Conservation (phyloP, 2,329 filamentous ascomycete species). For the Zymoseptoria crescenta region DNA sequence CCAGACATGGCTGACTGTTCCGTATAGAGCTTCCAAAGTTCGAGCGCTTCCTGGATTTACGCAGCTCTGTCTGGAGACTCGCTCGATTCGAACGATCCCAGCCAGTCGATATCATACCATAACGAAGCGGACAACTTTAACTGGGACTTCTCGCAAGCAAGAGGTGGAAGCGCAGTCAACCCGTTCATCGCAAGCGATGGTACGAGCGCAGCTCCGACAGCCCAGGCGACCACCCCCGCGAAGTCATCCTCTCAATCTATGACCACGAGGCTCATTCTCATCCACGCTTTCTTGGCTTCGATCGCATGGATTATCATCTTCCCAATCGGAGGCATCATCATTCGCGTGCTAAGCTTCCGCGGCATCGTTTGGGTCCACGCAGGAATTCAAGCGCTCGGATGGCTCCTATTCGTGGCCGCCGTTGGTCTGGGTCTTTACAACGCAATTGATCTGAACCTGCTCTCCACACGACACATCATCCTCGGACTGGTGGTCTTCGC, state of each 20-base stretch:
- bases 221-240: conserved; percentile 3
- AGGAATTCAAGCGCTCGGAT: conserved; percentile 43
- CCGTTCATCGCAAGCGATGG: conserved; percentile 29
- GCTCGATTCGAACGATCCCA: conserved; percentile 39
- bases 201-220: conserved; percentile 1
- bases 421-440: conserved; percentile 42
- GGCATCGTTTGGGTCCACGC: conserved; percentile 38
- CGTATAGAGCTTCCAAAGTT: conserved; percentile 35
- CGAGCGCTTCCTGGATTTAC: conserved; percentile 44
- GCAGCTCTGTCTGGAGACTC: conserved; percentile 41
- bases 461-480: conserved; percentile 36
- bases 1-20: background rate
- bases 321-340: conserved; percentile 38
- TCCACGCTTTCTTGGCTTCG: conserved; percentile 38
- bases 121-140: conserved; percentile 32
- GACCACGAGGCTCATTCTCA: conserved; percentile 26
- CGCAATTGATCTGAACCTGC: conserved; percentile 1
- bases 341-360: conserved; percentile 38
- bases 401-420: conserved; percentile 42
- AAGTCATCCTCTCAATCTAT: background rate
- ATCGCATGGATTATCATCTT: conserved; percentile 41
- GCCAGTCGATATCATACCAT: conserved; percentile 41
- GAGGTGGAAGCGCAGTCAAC: conserved; percentile 41
- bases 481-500: conserved; percentile 47
- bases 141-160: conserved; percentile 43